These are phyloP conservation scores for Nakazawaea wickerhamii DNA, from an alignment of 805 yeast genomes.

Conservation along the genomic window DNA sequence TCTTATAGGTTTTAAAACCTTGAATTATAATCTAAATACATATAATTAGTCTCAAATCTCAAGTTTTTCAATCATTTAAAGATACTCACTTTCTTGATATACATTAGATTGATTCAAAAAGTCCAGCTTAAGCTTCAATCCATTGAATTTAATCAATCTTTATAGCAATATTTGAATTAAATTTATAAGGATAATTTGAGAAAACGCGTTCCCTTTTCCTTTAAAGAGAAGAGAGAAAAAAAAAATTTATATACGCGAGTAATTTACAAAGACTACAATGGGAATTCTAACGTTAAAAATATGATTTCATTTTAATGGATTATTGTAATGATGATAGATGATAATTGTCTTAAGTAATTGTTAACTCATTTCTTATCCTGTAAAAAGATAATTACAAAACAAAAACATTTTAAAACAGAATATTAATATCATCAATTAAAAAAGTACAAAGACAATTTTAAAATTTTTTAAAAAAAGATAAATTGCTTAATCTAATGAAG, in stretches of 20 bases:
- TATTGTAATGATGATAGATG: neutral
- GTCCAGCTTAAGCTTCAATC: neutral
- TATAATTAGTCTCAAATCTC: too few species aligned
- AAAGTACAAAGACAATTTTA: too few species aligned
- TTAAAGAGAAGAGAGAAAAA: neutral
- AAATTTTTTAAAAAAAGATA: too few species aligned
- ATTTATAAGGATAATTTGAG: too few species aligned
- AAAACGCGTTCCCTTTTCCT: neutral
- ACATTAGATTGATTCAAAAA: conserved; percentile 8
- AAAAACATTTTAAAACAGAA: neutral
- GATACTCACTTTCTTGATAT: conserved; percentile 28
- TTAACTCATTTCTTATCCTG: neutral
- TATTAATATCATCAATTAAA: too few species aligned
- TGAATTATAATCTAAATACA: conserved; percentile 57
- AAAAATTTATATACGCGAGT: neutral
- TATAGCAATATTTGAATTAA: neutral
- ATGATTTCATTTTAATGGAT: neutral
- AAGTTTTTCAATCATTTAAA: too few species aligned
- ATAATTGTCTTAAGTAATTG: neutral
- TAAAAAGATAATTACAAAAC: neutral
- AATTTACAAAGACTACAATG: too few species aligned
- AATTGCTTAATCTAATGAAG: conserved; percentile 86
- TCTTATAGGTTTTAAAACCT: conserved; percentile 91
- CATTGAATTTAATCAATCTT: neutral
- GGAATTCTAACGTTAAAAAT: neutral